Evolutionary conservation across 2,329 filamentous ascomycete species (phyloP), one percentile per base, ranked within the genome.

Genomic region (Nemania diffusa): DNA sequence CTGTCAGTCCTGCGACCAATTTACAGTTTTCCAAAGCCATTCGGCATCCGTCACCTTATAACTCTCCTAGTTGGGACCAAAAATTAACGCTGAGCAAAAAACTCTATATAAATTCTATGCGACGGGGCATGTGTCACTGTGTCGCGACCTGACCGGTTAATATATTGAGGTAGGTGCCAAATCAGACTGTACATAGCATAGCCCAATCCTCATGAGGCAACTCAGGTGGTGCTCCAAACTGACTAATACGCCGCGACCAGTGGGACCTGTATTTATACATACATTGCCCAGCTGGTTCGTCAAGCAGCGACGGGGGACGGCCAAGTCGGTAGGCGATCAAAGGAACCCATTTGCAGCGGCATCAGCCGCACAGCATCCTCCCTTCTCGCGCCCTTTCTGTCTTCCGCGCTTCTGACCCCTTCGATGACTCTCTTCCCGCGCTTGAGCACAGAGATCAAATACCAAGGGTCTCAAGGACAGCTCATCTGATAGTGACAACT

Each of bases 331-430:
- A 76, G 70, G 71, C 71, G 69, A 73, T 64, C 65, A 51, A 64
- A 57, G 32, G 57, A 63, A 57, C n/a, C n/a, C 58, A 61, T 51
- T 57, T 60, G 34, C 48, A 63, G 68, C 74, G 73, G 75, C 73
- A 78, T 77, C 76, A 78, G 75, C 75, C 76, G 76, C 76, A 76
- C 71, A 71, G 62, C 71, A 72, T 62, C 71, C 70, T 68, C 63
- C 67, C 62, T 67, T 71, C n/a, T 62, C 62, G 62, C 63, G 40
- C 62, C 62, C 62, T 69, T 63, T 59, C 65, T 64, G 40, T 62
- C 59, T 50, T 29, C 55, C 68, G 59, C 62, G 55, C 72, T 75
- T 68, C 71, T 75, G 74, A 75, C 73, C 70, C 71, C 51, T 74
- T 76, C 74, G 69, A 75, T 76, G 75, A 75, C 71, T 75, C 73